phyloP scores from a whole-genome alignment of 1,284 basidiomycete species.

The Melampsora americana region DNA sequence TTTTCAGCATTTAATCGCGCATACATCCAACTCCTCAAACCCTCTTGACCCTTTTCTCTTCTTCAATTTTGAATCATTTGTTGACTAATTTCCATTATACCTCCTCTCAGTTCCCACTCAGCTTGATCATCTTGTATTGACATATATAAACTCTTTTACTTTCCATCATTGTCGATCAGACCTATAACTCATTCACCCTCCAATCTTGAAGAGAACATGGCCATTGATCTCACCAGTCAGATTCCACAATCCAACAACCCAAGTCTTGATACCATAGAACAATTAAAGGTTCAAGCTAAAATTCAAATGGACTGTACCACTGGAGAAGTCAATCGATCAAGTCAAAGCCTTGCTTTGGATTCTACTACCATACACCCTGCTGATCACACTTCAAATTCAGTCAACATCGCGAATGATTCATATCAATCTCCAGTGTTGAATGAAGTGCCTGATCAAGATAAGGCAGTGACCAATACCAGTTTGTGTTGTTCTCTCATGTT shows the following conservation, averaged over 20 bases:
- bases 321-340: not conserved
- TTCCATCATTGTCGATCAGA: not conserved
- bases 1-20: not conserved
- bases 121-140: not conserved
- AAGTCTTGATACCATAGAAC: not conserved
- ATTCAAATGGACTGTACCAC: not conserved
- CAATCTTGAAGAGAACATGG: not conserved
- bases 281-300: constrained; percentile 1
- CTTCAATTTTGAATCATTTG: not conserved
- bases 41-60: not conserved
- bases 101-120: not conserved
- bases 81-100: not conserved
- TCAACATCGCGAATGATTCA: not conserved
- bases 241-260: not conserved
- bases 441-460: too few relatives aligned
- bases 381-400: not conserved
- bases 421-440: not conserved
- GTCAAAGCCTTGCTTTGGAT: not conserved
- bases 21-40: not conserved
- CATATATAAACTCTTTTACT: not conserved
- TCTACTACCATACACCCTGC: not conserved
- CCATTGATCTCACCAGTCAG: constrained; percentile 2
- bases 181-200: not conserved
- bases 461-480: too few relatives aligned
- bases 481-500: too few relatives aligned